phyloP scores from a whole-genome alignment of 768 basidiomycete genomes.

The Phylloporus arenicola region DNA sequence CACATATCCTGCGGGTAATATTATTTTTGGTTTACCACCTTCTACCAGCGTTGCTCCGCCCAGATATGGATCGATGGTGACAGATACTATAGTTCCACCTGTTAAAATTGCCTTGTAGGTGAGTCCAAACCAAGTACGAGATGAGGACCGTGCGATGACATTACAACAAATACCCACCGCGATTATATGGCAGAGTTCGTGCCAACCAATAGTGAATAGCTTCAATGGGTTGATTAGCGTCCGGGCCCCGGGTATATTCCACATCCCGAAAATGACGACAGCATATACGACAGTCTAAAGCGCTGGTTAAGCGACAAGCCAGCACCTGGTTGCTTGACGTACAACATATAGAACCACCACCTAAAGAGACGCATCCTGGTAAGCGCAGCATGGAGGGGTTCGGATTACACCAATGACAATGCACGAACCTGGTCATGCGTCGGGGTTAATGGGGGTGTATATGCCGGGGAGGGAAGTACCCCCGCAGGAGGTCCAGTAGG shows the following conservation, averaged over 20 bases:
- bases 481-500: slow-evolving; percentile 32
- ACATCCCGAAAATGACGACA: slow-evolving; percentile 81
- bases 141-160: slow-evolving; percentile 7
- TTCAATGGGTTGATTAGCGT: slow-evolving; percentile 81
- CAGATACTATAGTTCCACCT: slow-evolving; percentile 70
- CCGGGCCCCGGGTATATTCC: slow-evolving; percentile 79
- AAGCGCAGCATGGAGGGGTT: slow-evolving; percentile 18
- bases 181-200: slow-evolving; percentile 80
- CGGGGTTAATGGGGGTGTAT: slow-evolving; percentile 48
- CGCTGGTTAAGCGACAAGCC: slow-evolving; percentile 5
- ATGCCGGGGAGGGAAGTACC: slow-evolving; percentile 28
- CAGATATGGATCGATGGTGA: slow-evolving; percentile 80
- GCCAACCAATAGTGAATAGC: slow-evolving; percentile 83
- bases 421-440: slow-evolving; percentile 65
- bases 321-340: slow-evolving; percentile 30
- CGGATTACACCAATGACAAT: slow-evolving; percentile 12
- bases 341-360: slow-evolving; percentile 74
- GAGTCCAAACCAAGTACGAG: neutral
- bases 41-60: slow-evolving; percentile 63
- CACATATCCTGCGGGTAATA: slow-evolving; percentile 75
- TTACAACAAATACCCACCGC: slow-evolving; percentile 45
- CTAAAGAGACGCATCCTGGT: slow-evolving; percentile 34
- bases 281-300: slow-evolving; percentile 75
- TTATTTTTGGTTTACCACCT: slow-evolving; percentile 66
- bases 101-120: slow-evolving; percentile 61